Evolutionary conservation across 1,284 basidiomycete species (phyloP).

Genomic region (Mixia osmundae): DNA sequence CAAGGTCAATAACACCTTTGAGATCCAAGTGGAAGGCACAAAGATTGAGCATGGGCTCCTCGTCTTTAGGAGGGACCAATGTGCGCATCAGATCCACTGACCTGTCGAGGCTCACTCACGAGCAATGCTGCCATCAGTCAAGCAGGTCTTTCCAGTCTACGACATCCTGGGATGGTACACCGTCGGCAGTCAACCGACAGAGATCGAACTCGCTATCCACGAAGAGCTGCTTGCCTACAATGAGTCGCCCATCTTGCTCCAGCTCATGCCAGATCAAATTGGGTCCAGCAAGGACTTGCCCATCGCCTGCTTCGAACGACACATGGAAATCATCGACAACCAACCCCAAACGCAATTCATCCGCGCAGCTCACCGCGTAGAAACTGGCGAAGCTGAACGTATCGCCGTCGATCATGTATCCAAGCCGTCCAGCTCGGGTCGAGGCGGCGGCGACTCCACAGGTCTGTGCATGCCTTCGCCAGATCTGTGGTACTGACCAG

Average conservation of each 20-base stretch:
- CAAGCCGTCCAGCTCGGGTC: constrained; percentile 18
- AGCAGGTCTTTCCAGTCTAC: constrained; percentile 88
- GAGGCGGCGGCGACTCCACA: neutral
- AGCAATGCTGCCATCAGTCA: constrained; percentile 34
- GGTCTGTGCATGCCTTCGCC: constrained; percentile 2
- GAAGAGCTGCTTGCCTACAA: constrained; percentile 32
- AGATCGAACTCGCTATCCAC: constrained; percentile 54
- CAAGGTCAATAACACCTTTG: constrained; percentile 90
- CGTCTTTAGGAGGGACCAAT: constrained; percentile 62
- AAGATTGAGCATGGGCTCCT: constrained; percentile 60
- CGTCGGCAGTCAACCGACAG: constrained; percentile 43
- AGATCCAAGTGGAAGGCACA: constrained; percentile 37
- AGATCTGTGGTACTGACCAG: neutral
- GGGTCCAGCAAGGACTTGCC: constrained; percentile 34
- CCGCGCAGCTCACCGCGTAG: constrained; percentile 58
- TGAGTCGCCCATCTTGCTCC: constrained; percentile 28
- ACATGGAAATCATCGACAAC: constrained; percentile 52
- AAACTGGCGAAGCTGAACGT: constrained; percentile 91
- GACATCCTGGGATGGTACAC: constrained; percentile 97
- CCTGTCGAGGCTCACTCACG: neutral
- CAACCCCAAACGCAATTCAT: constrained; percentile 56
- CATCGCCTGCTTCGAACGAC: constrained; percentile 68
- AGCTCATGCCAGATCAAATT: constrained; percentile 24
- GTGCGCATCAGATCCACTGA: constrained; percentile 29
- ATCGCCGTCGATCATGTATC: constrained; percentile 94